Percentiles rank a stretch among this genome's conserved stretches.
Conservation (phyloP, 495 filamentous ascomycete species). For the Polyplosphaeria fusca region DNA sequence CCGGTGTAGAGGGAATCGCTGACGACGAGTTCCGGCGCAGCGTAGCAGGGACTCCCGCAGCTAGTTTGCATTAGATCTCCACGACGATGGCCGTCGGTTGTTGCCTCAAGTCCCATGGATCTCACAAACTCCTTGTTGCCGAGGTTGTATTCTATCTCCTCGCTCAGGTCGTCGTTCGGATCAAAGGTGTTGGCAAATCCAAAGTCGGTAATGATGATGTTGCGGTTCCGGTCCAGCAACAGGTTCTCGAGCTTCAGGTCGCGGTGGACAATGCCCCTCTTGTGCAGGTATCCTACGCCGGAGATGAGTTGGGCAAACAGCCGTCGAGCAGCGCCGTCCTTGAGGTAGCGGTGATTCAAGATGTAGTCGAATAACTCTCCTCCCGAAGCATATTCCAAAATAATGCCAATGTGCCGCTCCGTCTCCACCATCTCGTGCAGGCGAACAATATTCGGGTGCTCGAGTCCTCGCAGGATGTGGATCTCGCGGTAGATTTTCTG, state of each 20-base stretch:
- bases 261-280: conserved; percentile 97
- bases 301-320: conserved; percentile 96
- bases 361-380: conserved; percentile 99
- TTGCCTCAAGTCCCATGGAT: conserved; percentile 66
- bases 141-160: conserved; percentile 86
- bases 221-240: conserved; percentile 89
- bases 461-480: conserved; percentile 76
- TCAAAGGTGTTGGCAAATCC: conserved; percentile 98
- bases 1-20: conserved; percentile 97
- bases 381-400: conserved; percentile 96
- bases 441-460: conserved; percentile 94
- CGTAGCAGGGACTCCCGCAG: conserved; percentile 89
- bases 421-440: conserved; percentile 99
- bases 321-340: conserved; percentile 83
- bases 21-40: conserved; percentile 94
- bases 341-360: conserved; percentile 90
- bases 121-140: conserved; percentile 82
- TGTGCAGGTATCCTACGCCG: conserved; percentile 96
- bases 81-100: conserved; percentile 54
- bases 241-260: conserved; percentile 98
- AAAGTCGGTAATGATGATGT: conserved; percentile 99
- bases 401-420: conserved; percentile 92
- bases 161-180: conserved; percentile 77
- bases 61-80: conserved; percentile 80
- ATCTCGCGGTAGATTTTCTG: conserved; percentile 98